A percentile compares a stretch with the other conserved stretches of the same genome.
Conservation (phyloP, 2,329 filamentous ascomycete genomes). For the Rhinocladiella mackenziei region DNA sequence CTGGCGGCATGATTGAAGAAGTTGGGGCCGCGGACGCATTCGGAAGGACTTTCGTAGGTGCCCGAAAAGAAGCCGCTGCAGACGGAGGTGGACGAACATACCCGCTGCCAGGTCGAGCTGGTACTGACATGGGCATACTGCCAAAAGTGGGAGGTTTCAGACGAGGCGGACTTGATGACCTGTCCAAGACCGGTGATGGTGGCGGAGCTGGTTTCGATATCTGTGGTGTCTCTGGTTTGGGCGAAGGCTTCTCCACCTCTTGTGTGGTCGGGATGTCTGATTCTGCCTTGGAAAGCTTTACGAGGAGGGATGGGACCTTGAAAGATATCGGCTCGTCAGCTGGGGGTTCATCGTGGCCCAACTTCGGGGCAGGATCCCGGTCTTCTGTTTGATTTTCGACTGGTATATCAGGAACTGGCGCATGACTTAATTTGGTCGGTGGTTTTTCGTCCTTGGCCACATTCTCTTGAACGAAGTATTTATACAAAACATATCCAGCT, state of each 20-base stretch:
- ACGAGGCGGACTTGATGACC: conserved; percentile 23
- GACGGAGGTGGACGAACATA: conserved; percentile 43
- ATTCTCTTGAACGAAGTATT: conserved; percentile 8
- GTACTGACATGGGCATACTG: conserved; percentile 27
- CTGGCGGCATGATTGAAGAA: conserved; percentile 39
- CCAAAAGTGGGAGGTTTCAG: conserved; percentile 26
- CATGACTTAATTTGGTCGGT: not conserved
- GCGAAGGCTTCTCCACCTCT: not conserved
- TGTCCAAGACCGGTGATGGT: conserved; percentile 2
- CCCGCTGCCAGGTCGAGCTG: conserved; percentile 28
- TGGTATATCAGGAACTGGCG: not conserved
- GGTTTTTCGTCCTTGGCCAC: not conserved
- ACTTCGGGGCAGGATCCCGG: not conserved
- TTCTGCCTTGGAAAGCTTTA: not conserved
- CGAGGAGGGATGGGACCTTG: not conserved
- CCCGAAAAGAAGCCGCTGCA: conserved; percentile 42
- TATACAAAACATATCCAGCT: conserved; percentile 24
- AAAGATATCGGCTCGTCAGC: not conserved
- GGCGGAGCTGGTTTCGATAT: conserved; percentile 32
- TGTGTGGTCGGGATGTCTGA: not conserved
- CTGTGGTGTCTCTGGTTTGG: conserved; percentile 1
- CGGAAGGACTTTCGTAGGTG: conserved; percentile 27
- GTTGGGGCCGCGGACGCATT: conserved; percentile 27
- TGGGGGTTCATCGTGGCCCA: not conserved
- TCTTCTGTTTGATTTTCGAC: not conserved